These are phyloP conservation scores for Bocquillonia castaneifolia DNA, from an alignment of 441 rosid species.

Conservation along the genomic window DNA sequence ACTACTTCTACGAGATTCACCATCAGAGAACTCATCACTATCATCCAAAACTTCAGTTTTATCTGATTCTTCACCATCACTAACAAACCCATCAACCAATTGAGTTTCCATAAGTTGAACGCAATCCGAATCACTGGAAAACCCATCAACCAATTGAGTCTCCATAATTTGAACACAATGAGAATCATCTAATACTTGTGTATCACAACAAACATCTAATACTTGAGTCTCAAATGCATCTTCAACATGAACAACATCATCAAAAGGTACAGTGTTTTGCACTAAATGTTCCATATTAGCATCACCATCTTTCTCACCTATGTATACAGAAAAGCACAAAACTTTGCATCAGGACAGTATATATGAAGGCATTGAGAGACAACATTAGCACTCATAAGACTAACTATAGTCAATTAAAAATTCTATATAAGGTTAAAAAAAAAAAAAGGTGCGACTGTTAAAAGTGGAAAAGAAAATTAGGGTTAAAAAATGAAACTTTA, in stretches of 20 bases:
- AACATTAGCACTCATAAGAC: too few relatives aligned
- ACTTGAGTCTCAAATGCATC: constrained; percentile 57
- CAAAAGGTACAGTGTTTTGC: constrained; percentile 27
- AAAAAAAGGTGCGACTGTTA: neutral
- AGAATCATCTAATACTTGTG: constrained; percentile 42
- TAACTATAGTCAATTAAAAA: too few relatives aligned
- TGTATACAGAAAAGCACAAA: neutral
- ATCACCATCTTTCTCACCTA: constrained; percentile 29
- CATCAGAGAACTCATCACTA: constrained; percentile 32
- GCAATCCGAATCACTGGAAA: constrained; percentile 29
- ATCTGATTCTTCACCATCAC: constrained; percentile 38
- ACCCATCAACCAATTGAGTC: constrained; percentile 46
- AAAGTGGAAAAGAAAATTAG: neutral
- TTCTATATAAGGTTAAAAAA: neutral
- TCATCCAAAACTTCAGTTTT: constrained; percentile 39
- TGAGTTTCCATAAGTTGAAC: constrained; percentile 35
- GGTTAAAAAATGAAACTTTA: neutral
- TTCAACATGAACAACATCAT: constrained; percentile 33
- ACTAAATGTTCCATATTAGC: constrained; percentile 19
- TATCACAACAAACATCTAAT: constrained; percentile 37
- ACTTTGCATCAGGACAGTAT: too few relatives aligned
- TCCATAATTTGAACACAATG: constrained; percentile 28
- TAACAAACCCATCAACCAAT: constrained; percentile 36
- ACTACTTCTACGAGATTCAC: constrained; percentile 23
- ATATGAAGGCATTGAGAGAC: too few relatives aligned